Evolutionary conservation across 2,329 filamentous ascomycete species (phyloP).

Genomic region (Pseudonectria buxi): DNA sequence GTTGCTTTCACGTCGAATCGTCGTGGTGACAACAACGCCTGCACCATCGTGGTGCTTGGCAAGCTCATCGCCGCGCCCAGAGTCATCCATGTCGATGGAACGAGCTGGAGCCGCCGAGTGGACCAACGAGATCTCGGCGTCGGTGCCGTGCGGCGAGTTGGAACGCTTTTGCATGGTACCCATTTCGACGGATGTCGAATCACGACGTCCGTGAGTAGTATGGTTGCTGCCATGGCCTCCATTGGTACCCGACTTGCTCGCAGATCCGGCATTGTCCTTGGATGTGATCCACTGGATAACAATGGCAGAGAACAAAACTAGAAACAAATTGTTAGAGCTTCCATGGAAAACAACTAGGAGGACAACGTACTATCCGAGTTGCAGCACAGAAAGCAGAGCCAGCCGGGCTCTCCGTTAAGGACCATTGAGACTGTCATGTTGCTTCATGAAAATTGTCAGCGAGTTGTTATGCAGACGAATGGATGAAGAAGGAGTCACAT

Average conservation of each 20-base stretch:
- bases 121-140: constrained; percentile 22
- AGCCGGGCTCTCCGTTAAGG: constrained; percentile 54
- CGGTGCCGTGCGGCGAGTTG: constrained; percentile 12
- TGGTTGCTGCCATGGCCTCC: not conserved
- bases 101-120: constrained; percentile 10
- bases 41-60: constrained; percentile 9
- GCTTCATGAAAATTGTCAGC: constrained; percentile 25
- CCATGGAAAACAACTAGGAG: not conserved
- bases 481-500: constrained; percentile 15
- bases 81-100: constrained; percentile 14
- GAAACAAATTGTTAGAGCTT: not conserved
- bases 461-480: not conserved
- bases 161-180: not conserved
- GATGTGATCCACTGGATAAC: constrained; percentile 57
- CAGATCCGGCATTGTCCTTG: constrained; percentile 34
- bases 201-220: not conserved
- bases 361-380: constrained; percentile 50
- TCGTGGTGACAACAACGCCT: constrained; percentile 31
- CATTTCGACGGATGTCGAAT: not conserved
- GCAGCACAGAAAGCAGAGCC: constrained; percentile 60
- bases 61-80: constrained; percentile 8
- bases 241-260: constrained; percentile 8
- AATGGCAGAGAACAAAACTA: constrained; percentile 53
- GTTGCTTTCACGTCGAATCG: constrained; percentile 29
- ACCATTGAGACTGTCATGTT: constrained; percentile 54